Conservation (phyloP, 805 yeast species). For the Cyberlindnera euphorbiae region DNA sequence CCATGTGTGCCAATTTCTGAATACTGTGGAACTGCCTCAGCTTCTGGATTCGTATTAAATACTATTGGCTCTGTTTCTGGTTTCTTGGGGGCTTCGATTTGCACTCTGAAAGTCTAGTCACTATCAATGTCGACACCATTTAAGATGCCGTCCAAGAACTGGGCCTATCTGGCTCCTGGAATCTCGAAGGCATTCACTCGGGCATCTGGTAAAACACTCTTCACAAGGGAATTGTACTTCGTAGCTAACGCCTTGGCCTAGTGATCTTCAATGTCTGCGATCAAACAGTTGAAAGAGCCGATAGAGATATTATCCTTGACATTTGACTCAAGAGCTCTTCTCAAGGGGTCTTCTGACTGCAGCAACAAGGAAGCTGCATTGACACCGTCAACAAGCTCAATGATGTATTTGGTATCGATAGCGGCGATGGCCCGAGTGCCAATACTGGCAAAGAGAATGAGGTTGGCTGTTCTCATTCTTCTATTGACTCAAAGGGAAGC, state of each 20-base stretch:
- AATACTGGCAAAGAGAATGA: not conserved
- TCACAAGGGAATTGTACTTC: conserved; percentile 1
- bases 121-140: not conserved
- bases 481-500: no score
- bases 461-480: no score
- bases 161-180: no score
- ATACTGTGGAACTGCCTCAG: no score
- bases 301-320: conserved; percentile 6
- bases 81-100: conserved; percentile 6
- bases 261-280: conserved; percentile 5
- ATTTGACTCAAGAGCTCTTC: conserved; percentile 4
- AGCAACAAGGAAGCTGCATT: conserved; percentile 5
- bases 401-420: conserved; percentile 1
- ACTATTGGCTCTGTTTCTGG: no score
- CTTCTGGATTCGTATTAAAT: no score
- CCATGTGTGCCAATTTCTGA: no score
- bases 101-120: conserved; percentile 4
- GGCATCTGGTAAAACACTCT: conserved; percentile 3
- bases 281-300: conserved; percentile 12
- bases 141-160: no score
- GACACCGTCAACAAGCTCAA: conserved; percentile 8
- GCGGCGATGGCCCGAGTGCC: not conserved
- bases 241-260: not conserved
- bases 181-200: conserved; percentile 1
- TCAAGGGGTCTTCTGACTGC: conserved; percentile 2